A percentile compares a stretch with the other conserved stretches of the same genome.
Evolutionary conservation across 768 basidiomycete species (phyloP).

Genomic region (Tylopilus intermedius): DNA sequence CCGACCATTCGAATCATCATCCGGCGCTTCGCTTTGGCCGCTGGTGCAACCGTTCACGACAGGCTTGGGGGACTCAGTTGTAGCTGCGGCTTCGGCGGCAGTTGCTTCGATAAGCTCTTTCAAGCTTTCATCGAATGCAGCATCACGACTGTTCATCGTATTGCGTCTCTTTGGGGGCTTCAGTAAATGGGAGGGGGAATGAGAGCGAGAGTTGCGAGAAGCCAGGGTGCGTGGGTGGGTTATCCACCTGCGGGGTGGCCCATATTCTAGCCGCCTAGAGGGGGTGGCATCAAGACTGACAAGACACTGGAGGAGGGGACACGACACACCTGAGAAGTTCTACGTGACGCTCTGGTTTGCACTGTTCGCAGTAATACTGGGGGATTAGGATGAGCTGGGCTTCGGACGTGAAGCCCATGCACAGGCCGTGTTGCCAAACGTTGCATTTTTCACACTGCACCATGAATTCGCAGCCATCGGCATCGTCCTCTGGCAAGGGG

Average conservation of each 20-base stretch:
- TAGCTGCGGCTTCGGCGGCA: conserved; percentile 63
- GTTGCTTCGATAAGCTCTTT: conserved; percentile 73
- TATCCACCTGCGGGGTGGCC: conserved; percentile 60
- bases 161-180: conserved; percentile 83
- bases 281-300: conserved; percentile 17
- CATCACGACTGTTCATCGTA: conserved; percentile 97
- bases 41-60: conserved; percentile 35
- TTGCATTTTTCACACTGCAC: conserved; percentile 96
- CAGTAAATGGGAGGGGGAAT: conserved; percentile 58
- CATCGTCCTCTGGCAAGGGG: conserved; percentile 57
- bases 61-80: conserved; percentile 37
- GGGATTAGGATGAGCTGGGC: conserved; percentile 67
- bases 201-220: conserved; percentile 68
- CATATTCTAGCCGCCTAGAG: conserved; percentile 52
- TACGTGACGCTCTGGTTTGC: conserved; percentile 79
- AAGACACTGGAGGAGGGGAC: conserved; percentile 27
- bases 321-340: conserved; percentile 74
- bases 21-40: conserved; percentile 40
- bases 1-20: conserved; percentile 46
- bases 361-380: conserved; percentile 93
- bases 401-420: conserved; percentile 87
- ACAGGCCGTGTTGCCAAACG: conserved; percentile 96
- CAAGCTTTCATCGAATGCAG: conserved; percentile 85
- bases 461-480: conserved; percentile 91
- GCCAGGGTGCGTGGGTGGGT: conserved; percentile 55